These are phyloP conservation scores for Effrenium voratum DNA, from an alignment of 73 alveolate species.

Conservation along the genomic window DNA sequence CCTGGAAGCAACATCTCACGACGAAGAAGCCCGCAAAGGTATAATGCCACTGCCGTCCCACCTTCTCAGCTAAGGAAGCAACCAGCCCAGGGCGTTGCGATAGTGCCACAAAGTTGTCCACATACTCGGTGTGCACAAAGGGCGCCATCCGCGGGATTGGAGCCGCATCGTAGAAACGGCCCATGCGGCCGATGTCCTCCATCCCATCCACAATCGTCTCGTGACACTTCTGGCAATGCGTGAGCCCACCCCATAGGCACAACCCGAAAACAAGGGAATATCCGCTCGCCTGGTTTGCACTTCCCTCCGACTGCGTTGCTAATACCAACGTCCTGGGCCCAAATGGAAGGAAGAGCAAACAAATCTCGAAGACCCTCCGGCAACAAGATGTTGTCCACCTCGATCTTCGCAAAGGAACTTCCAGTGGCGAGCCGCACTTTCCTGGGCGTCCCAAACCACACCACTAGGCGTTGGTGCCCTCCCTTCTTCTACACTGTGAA, in stretches of 20 bases:
- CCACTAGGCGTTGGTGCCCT: not conserved
- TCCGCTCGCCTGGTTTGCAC: not conserved
- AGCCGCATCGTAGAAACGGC: not conserved
- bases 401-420: not conserved
- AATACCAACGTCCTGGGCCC: not conserved
- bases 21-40: not conserved
- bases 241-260: constrained; percentile 15
- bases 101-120: constrained; percentile 7
- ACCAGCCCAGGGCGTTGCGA: not conserved
- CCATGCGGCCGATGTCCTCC: not conserved
- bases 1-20: not conserved
- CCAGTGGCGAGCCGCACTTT: not conserved
- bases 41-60: not conserved
- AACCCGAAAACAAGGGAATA: not conserved
- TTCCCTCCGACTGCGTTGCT: not conserved
- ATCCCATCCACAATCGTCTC: not conserved
- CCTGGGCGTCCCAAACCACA: not conserved
- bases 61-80: not conserved
- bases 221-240: not conserved
- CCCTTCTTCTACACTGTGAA: not conserved
- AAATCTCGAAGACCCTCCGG: not conserved
- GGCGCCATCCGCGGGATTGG: not conserved
- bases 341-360: not conserved
- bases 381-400: not conserved
- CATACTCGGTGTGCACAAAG: constrained; percentile 3